phyloP scores from a whole-genome alignment of 495 filamentous ascomycete genomes.

The Margaritispora aquatica region DNA sequence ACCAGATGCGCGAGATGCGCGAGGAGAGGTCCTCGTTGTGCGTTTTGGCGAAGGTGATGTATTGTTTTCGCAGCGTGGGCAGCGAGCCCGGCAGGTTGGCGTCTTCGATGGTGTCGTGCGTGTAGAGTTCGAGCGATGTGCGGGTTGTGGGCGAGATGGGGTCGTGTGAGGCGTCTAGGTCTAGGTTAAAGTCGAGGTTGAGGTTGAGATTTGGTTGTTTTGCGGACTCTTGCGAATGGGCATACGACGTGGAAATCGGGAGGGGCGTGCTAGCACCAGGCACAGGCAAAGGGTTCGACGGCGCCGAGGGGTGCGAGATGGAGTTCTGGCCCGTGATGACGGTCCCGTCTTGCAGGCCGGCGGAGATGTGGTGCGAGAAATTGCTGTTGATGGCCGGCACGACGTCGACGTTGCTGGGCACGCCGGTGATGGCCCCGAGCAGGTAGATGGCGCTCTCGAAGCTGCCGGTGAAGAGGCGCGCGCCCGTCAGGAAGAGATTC shows the following conservation, averaged over 20 bases:
- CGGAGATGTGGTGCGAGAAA: conserved; percentile 89
- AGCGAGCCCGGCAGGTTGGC: conserved; percentile 83
- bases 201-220: too few species aligned
- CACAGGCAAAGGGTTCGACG: conserved; percentile 30
- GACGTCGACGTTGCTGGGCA: conserved; percentile 67
- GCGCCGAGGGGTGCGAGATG: conserved; percentile 71
- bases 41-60: conserved; percentile 73
- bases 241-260: background rate
- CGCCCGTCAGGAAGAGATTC: conserved; percentile 87
- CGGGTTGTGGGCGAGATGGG: conserved; percentile 3
- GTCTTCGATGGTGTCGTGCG: conserved; percentile 60
- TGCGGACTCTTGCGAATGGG: too few species aligned
- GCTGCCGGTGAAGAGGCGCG: conserved; percentile 72
- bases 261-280: background rate
- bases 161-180: background rate
- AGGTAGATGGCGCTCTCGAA: conserved; percentile 81
- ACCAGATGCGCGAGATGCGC: conserved; percentile 82
- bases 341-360: conserved; percentile 67
- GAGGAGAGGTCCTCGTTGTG: conserved; percentile 61
- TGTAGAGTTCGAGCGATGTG: conserved; percentile 23
- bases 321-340: conserved; percentile 88
- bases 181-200: too few species aligned
- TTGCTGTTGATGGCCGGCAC: conserved; percentile 91
- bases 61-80: conserved; percentile 68
- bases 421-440: conserved; percentile 70